Conservation (phyloP, 805 yeast genomes). For the Kuraishia borneana region DNA sequence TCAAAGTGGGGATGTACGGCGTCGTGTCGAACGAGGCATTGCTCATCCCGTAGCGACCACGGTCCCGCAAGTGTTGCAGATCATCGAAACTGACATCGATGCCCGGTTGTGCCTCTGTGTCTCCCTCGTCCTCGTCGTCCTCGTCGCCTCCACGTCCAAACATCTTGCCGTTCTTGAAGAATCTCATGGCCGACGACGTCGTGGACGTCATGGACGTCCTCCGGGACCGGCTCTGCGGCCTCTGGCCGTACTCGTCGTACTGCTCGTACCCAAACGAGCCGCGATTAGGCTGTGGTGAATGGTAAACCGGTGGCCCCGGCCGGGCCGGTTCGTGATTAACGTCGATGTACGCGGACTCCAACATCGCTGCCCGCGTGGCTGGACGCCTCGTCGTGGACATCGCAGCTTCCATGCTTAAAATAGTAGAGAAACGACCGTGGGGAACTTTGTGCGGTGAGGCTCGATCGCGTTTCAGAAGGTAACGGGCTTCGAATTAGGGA, state of each 20-base stretch:
- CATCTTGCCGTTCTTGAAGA: constrained; percentile 27
- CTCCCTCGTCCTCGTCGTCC: constrained; percentile 16
- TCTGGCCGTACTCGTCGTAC: not conserved
- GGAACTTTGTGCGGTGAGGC: not conserved
- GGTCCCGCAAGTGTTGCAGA: constrained; percentile 48
- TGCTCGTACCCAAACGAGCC: not conserved
- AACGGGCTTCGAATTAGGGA: not conserved
- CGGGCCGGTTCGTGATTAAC: constrained; percentile 13
- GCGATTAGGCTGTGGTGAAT: constrained; percentile 25
- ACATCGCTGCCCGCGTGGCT: constrained; percentile 21
- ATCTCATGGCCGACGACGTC: constrained; percentile 22
- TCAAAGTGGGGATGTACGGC: constrained; percentile 67
- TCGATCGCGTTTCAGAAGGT: not conserved
- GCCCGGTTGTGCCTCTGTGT: constrained; percentile 12
- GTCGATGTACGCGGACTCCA: constrained; percentile 33
- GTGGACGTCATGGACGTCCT: constrained; percentile 15
- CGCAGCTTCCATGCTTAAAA: constrained; percentile 21
- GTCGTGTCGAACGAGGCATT: constrained; percentile 37
- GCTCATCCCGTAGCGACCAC: constrained; percentile 53
- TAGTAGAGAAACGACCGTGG: not conserved
- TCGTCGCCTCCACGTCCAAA: constrained; percentile 14
- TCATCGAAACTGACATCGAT: constrained; percentile 48
- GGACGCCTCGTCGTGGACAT: constrained; percentile 12
- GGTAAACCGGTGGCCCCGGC: constrained; percentile 31
- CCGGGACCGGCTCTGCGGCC: constrained; percentile 7